Base-by-base conservation (phyloP, 2,329 filamentous ascomycete species). In the Hortaea werneckii region DNA sequence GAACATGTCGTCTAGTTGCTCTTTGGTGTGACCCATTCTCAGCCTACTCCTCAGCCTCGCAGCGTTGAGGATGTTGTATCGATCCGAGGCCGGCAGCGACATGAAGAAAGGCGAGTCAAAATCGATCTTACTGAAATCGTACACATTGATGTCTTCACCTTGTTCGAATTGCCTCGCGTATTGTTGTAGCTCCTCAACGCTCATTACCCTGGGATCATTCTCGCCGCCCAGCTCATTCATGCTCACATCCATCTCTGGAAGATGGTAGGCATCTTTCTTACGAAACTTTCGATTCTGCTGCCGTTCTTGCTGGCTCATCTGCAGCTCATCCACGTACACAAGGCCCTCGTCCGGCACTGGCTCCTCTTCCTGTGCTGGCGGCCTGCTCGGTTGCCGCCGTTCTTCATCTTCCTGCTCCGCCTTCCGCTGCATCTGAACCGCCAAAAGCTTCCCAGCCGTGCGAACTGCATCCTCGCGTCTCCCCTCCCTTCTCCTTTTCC, bases 41-140 rank as follows among this genome's bases (percentile, higher is more conserved):
- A 98, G 72, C 44, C 92, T 77, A 64, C 87, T 95, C 46, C 92
- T 76, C 50, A 98, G 63, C 50, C 92, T 77, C 1, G 94, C 92
- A 1, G 94, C 92, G 61, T 98, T 98, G 20, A 98, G 69, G 44
- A 98, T 98, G 58, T 96, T 96, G 71, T 98, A 98, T 41, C 90
- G 80, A 69, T 98, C 92, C 1, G 83, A 83, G 1, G 88, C 76
- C 0, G 94, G 92, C 47, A 98, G 67, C 62, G 87, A 95, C 63
- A 85, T 79, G 69, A 98, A 98, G 67, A 98, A 98, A 9, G 90
- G 81, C 54, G 89, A 87, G 54, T 96, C 85, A 58, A 96, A 98
- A 62, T 98, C 92, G 57, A 98, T 98, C 67, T 96, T 96, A 61
- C 86, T 94, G 62, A 98, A 98, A 67, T 96, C 90, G 66, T 96